Conservation (phyloP, 768 basidiomycete species). For the Auricularia auricula-judae region DNA sequence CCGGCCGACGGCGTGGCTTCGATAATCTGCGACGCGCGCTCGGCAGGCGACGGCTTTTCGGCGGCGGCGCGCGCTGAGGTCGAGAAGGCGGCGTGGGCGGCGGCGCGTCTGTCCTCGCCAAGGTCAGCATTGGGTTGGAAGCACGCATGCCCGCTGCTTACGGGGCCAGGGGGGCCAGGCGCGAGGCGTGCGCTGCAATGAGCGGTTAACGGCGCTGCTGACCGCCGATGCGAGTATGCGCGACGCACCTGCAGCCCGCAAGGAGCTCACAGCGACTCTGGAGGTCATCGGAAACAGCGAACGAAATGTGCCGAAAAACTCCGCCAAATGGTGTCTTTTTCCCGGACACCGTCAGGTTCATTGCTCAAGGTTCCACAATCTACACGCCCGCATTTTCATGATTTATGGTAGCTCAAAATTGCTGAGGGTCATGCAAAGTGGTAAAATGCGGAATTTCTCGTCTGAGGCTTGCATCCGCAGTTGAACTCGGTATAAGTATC, state of each 20-base stretch:
- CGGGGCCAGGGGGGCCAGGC: conserved; percentile 23
- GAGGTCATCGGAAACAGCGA: conserved; percentile 13
- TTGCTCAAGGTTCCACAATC: too few relatives aligned
- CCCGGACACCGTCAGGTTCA: too few relatives aligned
- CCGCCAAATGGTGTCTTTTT: neutral
- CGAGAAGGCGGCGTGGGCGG: conserved; percentile 41
- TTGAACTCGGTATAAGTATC: too few relatives aligned
- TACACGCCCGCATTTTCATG: too few relatives aligned
- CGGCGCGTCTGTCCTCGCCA: conserved; percentile 33
- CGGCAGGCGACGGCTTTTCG: conserved; percentile 59
- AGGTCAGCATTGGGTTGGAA: conserved; percentile 14
- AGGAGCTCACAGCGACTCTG: conserved; percentile 16
- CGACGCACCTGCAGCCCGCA: conserved; percentile 13
- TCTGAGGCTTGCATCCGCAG: too few relatives aligned
- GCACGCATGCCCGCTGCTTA: conserved; percentile 38
- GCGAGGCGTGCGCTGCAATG: conserved; percentile 9
- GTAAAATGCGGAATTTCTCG: too few relatives aligned
- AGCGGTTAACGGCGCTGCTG: neutral
- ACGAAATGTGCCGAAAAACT: neutral
- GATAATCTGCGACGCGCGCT: conserved; percentile 85
- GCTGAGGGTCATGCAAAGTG: too few relatives aligned
- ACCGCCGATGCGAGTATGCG: too few relatives aligned
- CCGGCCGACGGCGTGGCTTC: conserved; percentile 78
- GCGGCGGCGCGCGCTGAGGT: conserved; percentile 14
- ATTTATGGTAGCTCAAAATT: too few relatives aligned